Base-by-base conservation (phyloP, 257 asterid species). In the Nicotiana paniculata region DNA sequence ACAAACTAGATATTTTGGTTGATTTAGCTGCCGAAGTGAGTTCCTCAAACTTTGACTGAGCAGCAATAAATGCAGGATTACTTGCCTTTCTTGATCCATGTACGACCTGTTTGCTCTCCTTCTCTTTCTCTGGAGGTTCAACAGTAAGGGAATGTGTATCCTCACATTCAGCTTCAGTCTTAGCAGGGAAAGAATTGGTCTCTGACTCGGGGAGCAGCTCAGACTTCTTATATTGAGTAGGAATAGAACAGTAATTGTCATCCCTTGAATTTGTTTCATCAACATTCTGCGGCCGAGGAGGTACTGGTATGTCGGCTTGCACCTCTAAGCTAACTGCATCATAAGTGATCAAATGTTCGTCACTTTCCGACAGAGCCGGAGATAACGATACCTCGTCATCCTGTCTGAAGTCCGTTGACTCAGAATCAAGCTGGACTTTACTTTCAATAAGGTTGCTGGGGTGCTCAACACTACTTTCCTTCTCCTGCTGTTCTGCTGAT, bases 31-130 rank as follows among this genome's bases (percentile, higher is more conserved):
- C 81, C 61, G 86, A 89, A 82, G 89, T 87, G 84, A 93, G 87
- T 89, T 90, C 99, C 90, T 94, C 91, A 83, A 94, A 94, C 84
- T 91, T 96, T 37, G 99, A 88, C 85, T 96, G 98, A 9, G 94
- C 98, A 46, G 97, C 98, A 79, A 93, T 77, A 90, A 96, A 94
- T 84, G 97, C 88, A 65, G 97, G 97, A 88, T 92, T 96, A 81
- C 92, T 92, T 79, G 92, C 88, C 89, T 88, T 93, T 81, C 89
- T 90, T 51, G 91, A 88, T 81, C 84, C 91, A 48, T 74, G 21
- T 35, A 88, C 79, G 78, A 81, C 15, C 67, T 59, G 86, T 79
- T 88, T 90, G 57, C 81, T 88, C 85, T 91, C 93, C 26, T 84
- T 82, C 24, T 28, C 30, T 28, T 28, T 28, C 77, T 90, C 97